These are phyloP conservation scores for Saitozyma podzolica DNA, from an alignment of 768 basidiomycete species.

Conservation along the genomic window DNA sequence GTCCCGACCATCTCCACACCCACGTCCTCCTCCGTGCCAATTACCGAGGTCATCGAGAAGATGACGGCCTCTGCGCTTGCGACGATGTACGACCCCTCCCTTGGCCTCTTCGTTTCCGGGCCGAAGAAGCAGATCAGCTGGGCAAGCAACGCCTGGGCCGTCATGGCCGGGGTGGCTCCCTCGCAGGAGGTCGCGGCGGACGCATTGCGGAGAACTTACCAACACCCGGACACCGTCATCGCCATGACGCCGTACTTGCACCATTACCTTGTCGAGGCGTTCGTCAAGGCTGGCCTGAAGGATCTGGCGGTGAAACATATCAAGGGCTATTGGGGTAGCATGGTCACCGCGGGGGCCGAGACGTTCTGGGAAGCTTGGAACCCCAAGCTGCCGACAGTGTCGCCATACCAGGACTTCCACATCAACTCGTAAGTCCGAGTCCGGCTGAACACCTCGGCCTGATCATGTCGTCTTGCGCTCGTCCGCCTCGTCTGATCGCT, in stretches of 20 bases:
- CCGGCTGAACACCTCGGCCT: background rate
- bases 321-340: constrained; percentile 37
- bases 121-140: constrained; percentile 27
- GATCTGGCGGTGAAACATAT: constrained; percentile 35
- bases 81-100: constrained; percentile 18
- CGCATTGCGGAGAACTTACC: constrained; percentile 23
- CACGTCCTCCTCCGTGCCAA: background rate
- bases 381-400: constrained; percentile 21
- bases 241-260: constrained; percentile 35
- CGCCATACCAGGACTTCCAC: constrained; percentile 33
- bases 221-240: constrained; percentile 2
- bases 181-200: constrained; percentile 19
- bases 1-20: constrained; percentile 9
- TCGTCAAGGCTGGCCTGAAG: constrained; percentile 29
- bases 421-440: constrained; percentile 26
- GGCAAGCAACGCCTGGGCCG: constrained; percentile 37
- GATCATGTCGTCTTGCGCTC: background rate
- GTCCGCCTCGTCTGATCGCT: too few species aligned
- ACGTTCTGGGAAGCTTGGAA: constrained; percentile 42
- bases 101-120: constrained; percentile 24
- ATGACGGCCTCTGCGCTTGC: constrained; percentile 15
- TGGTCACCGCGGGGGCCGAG: constrained; percentile 33
- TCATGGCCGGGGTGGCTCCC: constrained; percentile 23
- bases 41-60: constrained; percentile 11
- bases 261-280: constrained; percentile 35